These are phyloP conservation scores for Cyclotella choctawhatcheeana DNA, from an alignment of 108 stramenopile species.

Conservation along the genomic window DNA sequence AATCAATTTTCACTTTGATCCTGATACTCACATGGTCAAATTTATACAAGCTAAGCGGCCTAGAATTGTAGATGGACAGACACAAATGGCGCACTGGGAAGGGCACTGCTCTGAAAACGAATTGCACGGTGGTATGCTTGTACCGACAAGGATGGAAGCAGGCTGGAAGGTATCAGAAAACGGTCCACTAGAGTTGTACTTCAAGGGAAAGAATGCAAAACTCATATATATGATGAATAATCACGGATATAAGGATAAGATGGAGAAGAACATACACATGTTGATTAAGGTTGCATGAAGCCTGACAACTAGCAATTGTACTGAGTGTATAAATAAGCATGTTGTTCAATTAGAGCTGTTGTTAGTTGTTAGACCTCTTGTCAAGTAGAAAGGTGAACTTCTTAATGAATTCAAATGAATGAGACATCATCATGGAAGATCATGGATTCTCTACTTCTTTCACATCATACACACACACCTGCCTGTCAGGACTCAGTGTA, in stretches of 20 bases:
- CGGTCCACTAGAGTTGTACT: constrained; percentile 28
- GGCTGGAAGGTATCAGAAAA: constrained; percentile 24
- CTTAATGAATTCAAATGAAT: too few relatives aligned
- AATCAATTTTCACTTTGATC: constrained; percentile 26
- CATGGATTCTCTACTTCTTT: too few relatives aligned
- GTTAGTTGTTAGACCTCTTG: too few relatives aligned
- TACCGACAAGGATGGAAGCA: constrained; percentile 36
- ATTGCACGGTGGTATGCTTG: constrained; percentile 20
- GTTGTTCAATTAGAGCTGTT: too few relatives aligned
- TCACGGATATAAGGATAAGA: neutral
- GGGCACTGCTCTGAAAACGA: constrained; percentile 27
- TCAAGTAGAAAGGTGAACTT: too few relatives aligned
- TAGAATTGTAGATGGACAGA: neutral
- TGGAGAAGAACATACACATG: neutral
- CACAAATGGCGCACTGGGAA: constrained; percentile 24
- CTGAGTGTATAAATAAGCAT: neutral
- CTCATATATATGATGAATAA: constrained; percentile 25
- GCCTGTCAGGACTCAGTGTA: too few relatives aligned
- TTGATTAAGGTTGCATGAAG: neutral
- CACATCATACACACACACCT: too few relatives aligned
- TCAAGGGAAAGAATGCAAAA: constrained; percentile 25
- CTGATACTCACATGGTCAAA: constrained; percentile 16
- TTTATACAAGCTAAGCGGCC: constrained; percentile 24
- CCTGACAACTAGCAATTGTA: neutral
- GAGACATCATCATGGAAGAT: too few relatives aligned